Conservation (phyloP, 257 asterid species). For the Solanum peruvianum region DNA sequence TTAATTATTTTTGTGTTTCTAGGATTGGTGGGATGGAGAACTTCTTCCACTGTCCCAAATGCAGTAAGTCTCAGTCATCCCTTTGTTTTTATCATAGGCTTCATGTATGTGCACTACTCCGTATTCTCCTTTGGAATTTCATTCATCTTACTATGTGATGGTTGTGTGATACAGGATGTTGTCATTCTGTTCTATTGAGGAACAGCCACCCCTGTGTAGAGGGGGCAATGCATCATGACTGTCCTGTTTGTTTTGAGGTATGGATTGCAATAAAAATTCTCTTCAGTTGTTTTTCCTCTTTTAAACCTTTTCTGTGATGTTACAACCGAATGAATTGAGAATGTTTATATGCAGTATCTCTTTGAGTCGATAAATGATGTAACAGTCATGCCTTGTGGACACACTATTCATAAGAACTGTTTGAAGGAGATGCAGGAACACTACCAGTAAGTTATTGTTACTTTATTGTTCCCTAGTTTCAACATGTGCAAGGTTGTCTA, state of each 20-base stretch:
- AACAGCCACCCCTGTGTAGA: conserved; percentile 69
- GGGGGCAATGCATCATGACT: conserved; percentile 94
- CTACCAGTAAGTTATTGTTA: conserved; percentile 33
- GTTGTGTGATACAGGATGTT: conserved; percentile 24
- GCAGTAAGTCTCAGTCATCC: conserved; percentile 30
- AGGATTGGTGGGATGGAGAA: conserved; percentile 67
- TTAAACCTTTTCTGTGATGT: not conserved
- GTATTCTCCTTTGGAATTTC: not conserved
- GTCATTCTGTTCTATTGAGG: conserved; percentile 35
- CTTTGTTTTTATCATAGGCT: not conserved
- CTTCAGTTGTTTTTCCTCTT: not conserved
- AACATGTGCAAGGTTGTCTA: not conserved
- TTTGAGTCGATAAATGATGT: conserved; percentile 72
- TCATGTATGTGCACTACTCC: not conserved
- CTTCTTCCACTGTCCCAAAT: conserved; percentile 58
- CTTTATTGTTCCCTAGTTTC: not conserved
- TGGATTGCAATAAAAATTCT: not conserved
- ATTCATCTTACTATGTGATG: not conserved
- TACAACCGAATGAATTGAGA: not conserved
- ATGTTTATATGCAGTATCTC: conserved; percentile 35
- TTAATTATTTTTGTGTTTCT: conserved; percentile 2
- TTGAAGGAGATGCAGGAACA: conserved; percentile 80
- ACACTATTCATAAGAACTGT: conserved; percentile 82
- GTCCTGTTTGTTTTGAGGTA: conserved; percentile 92
- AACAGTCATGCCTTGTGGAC: conserved; percentile 66